Evolutionary conservation across 2,329 filamentous ascomycete species (phyloP), one percentile per base, ranked within the genome.

Genomic region (Rachicladosporium sp.): DNA sequence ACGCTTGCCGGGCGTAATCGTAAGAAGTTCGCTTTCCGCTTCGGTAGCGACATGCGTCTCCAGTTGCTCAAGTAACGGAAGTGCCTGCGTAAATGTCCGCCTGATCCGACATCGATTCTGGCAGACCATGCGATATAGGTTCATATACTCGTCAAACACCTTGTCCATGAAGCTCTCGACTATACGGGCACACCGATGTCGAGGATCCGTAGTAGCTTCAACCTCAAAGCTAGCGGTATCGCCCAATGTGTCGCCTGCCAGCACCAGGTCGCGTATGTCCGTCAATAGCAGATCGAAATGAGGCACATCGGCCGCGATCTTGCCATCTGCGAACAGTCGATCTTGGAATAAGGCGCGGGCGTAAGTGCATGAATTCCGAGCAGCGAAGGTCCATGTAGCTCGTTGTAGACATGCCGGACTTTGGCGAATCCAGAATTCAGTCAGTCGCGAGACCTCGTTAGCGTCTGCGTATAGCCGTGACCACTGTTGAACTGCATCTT

Each of bases 21-120:
- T 31, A 12, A 38, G 29, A 8, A 54, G 41, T 8, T 46, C 38
- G 3, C 40, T 37, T 34, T 58, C 55, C 4, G 43, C 37, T 8
- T 49, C 41, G 9, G 30, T 23, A 1, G 82, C 82, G 12, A 38
- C 27, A 52, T 93, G 85, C 6, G 75, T 68, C 60, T 95, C 87
- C 2, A 96, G 68, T 37, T 74, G 73, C 52, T 95, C 87, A 79
- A 87, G 93, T 43, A 89, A 82, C 2, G 77, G 66, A 29, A 94
- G 76, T 10, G 80, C 75, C 56, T 96, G 89, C 45, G 80, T 87
- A 6, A 98, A 71, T n/a, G 81, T 87, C 29, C 91, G 76, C n/a
- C 91, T 77, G 32, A 93, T 77, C 2, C 91, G 80, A 55, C 86
- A 93, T 38, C 87, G 73, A 55, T 96, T 98, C 56, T 96, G 84